A percentile compares a stretch with the other conserved stretches of the same genome.
Conservation (phyloP, 495 filamentous ascomycete species). For the Cairneyella variabilis region DNA sequence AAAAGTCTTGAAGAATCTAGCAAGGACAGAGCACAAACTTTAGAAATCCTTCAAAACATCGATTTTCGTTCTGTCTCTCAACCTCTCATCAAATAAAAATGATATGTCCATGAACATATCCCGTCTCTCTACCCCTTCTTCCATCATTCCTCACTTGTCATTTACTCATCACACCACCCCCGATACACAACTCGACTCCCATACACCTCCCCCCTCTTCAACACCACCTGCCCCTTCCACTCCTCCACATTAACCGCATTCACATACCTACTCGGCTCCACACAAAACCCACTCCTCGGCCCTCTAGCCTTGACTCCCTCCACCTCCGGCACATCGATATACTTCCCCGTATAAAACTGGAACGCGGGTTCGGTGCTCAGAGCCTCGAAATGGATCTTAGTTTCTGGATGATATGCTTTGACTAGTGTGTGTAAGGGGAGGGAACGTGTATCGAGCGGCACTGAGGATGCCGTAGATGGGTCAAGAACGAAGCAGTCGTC, state of each 20-base stretch:
- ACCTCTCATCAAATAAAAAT: too few relatives aligned
- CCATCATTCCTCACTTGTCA: too few relatives aligned
- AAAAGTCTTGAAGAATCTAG: too few relatives aligned
- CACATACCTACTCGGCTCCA: constrained; percentile 87
- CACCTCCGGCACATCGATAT: constrained; percentile 66
- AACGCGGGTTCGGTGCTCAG: constrained; percentile 90
- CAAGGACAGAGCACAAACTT: too few relatives aligned
- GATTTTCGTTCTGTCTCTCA: too few relatives aligned
- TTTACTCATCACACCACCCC: constrained; percentile 61
- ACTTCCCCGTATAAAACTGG: constrained; percentile 91
- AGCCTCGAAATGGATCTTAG: constrained; percentile 76
- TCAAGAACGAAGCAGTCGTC: constrained; percentile 89
- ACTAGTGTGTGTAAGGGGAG: constrained; percentile 60
- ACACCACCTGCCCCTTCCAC: constrained; percentile 70
- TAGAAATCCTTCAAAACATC: too few relatives aligned
- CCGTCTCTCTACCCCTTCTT: too few relatives aligned
- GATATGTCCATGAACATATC: too few relatives aligned
- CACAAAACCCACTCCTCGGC: constrained; percentile 72
- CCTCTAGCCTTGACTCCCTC: constrained; percentile 61
- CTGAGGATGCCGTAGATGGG: constrained; percentile 45
- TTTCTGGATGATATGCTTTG: constrained; percentile 63
- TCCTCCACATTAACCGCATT: constrained; percentile 78
- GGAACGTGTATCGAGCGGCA: constrained; percentile 74
- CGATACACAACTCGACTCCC: constrained; percentile 75
- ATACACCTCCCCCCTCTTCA: constrained; percentile 77